These are phyloP conservation scores for Corchorus olitorius DNA, from an alignment of 345 rosid species.

Conservation along the genomic window DNA sequence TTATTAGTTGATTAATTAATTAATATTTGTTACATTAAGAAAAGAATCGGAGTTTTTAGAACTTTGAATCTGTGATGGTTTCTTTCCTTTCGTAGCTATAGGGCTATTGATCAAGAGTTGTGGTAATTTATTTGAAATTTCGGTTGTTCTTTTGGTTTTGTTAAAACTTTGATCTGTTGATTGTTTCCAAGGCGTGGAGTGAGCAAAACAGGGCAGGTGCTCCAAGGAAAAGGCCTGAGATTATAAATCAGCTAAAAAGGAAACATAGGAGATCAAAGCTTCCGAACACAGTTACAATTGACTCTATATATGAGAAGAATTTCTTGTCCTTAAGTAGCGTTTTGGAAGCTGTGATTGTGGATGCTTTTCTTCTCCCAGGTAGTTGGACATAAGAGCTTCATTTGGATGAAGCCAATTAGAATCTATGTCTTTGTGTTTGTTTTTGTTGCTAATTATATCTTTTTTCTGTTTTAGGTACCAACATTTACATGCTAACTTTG, in stretches of 20 bases:
- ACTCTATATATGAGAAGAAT: slow-evolving; percentile 80
- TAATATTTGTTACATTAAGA: background rate
- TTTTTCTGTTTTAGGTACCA: slow-evolving; percentile 59
- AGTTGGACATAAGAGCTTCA: slow-evolving; percentile 4
- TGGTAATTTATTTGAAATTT: background rate
- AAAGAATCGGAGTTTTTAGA: background rate
- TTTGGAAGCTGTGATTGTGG: slow-evolving; percentile 78
- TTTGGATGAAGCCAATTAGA: slow-evolving; percentile 10
- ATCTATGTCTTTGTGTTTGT: background rate
- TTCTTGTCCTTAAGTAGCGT: slow-evolving; percentile 69
- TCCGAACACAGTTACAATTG: slow-evolving; percentile 71
- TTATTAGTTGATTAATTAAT: background rate
- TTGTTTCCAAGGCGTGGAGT: slow-evolving; percentile 59
- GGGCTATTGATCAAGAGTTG: background rate
- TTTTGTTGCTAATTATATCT: background rate
- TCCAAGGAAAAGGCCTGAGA: slow-evolving; percentile 69
- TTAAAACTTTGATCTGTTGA: background rate
- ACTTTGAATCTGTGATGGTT: background rate
- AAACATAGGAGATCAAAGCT: slow-evolving; percentile 69
- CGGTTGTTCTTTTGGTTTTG: background rate
- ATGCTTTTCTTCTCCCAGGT: slow-evolving; percentile 79
- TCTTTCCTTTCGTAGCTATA: background rate
- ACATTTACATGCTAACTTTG: slow-evolving; percentile 84
- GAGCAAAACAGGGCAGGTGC: slow-evolving; percentile 62
- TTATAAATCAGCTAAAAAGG: slow-evolving; percentile 59